Percentiles rank a stretch among this genome's conserved stretches.
Conservation (phyloP, 1,284 basidiomycete species). For the Anthracocystis walkeri region DNA sequence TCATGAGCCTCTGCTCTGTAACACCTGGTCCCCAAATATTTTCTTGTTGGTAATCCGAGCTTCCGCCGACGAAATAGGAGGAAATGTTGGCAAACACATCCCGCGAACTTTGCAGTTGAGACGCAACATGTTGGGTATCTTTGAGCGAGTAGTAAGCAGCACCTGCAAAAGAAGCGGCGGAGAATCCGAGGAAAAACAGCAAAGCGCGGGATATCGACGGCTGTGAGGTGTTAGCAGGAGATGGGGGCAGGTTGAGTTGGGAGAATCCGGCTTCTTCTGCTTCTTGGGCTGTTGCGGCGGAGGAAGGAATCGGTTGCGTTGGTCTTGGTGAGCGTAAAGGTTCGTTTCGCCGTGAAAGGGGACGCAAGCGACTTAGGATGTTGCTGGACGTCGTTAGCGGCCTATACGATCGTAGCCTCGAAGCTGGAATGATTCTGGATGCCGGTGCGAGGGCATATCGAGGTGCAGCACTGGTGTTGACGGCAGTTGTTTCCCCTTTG, state of each 20-base stretch:
- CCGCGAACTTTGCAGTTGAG: conserved; percentile 8
- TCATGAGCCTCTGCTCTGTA: conserved; percentile 18
- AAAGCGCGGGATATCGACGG: conserved; percentile 31
- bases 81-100: conserved; percentile 42
- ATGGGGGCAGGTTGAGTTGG: conserved; percentile 1
- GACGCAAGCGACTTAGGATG: background rate
- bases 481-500: too few species aligned
- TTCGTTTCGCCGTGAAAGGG: background rate
- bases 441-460: background rate
- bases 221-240: background rate
- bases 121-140: conserved; percentile 25
- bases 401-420: background rate
- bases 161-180: conserved; percentile 24
- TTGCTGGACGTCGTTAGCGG: background rate
- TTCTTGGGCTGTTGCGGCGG: background rate
- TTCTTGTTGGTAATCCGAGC: background rate
- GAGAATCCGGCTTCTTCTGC: conserved; percentile 6
- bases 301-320: background rate
- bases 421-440: too few species aligned
- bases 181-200: conserved; percentile 36
- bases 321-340: background rate
- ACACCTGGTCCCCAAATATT: conserved; percentile 25
- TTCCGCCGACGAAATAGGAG: conserved; percentile 21
- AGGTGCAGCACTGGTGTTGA: background rate
- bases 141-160: conserved; percentile 40